A percentile compares a stretch with the other conserved stretches of the same genome.
These are phyloP conservation scores for Coemansia sp. DNA, from an alignment of 371 early-diverging fungal genomes.

Conservation along the genomic window DNA sequence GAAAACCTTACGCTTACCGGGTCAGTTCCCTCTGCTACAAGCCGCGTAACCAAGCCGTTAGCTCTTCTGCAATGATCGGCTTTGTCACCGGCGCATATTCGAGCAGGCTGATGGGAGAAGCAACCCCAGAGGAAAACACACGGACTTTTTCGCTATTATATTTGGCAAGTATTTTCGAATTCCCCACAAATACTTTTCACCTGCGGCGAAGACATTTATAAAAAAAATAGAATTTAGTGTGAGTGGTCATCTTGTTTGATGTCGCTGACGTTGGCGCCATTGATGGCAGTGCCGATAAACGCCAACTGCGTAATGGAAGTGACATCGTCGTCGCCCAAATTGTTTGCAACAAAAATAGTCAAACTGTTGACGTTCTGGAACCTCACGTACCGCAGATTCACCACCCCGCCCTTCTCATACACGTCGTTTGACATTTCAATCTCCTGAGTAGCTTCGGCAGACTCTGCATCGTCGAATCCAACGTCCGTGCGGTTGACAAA, in stretches of 20 bases:
- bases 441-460: slow-evolving; percentile 69
- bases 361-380: slow-evolving; percentile 82
- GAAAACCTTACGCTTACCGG: slow-evolving; percentile 8
- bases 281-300: slow-evolving; percentile 72
- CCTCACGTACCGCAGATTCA: slow-evolving; percentile 83
- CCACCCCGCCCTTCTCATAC: slow-evolving; percentile 64
- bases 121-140: slow-evolving; percentile 1
- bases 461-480: slow-evolving; percentile 85
- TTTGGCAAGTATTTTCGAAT: slow-evolving; percentile 5
- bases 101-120: neutral
- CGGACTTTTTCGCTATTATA: neutral
- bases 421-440: slow-evolving; percentile 66
- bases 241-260: slow-evolving; percentile 41
- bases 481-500: slow-evolving; percentile 77
- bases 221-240: slow-evolving; percentile 9
- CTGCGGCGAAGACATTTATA: slow-evolving; percentile 3
- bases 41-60: slow-evolving; percentile 3
- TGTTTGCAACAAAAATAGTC: slow-evolving; percentile 77
- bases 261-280: slow-evolving; percentile 59
- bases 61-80: slow-evolving; percentile 1
- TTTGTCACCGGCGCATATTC: neutral
- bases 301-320: slow-evolving; percentile 74
- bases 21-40: slow-evolving; percentile 11
- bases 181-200: slow-evolving; percentile 4
- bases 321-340: slow-evolving; percentile 77